Conservation (phyloP, 352 stramenopile species). For the Phytophthora ohioensis region DNA sequence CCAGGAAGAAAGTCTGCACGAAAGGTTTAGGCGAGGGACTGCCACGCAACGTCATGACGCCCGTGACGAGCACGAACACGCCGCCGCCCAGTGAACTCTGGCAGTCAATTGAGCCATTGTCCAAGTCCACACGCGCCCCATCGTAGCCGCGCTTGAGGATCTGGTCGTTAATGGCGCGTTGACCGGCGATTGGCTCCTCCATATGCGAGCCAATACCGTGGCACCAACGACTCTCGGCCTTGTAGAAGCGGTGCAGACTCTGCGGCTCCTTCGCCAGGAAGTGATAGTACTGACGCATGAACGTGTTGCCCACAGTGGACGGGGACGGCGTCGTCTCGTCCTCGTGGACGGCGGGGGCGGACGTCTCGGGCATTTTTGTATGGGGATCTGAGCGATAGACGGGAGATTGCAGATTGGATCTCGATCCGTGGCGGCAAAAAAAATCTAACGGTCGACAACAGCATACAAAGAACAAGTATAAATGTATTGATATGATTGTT, state of each 20-base stretch:
- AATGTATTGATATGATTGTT: slow-evolving; percentile 3
- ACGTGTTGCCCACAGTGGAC: slow-evolving; percentile 82
- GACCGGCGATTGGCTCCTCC: slow-evolving; percentile 80
- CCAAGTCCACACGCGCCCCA: slow-evolving; percentile 81
- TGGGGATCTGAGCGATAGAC: not conserved
- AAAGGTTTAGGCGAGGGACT: slow-evolving; percentile 72
- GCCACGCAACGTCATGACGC: slow-evolving; percentile 81
- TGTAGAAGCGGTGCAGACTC: slow-evolving; percentile 91
- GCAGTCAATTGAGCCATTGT: slow-evolving; percentile 88
- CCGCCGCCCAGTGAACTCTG: slow-evolving; percentile 74
- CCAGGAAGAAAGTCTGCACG: slow-evolving; percentile 90
- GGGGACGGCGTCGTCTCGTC: slow-evolving; percentile 61
- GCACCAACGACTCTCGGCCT: slow-evolving; percentile 85
- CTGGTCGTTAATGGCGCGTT: slow-evolving; percentile 85
- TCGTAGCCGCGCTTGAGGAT: slow-evolving; percentile 84
- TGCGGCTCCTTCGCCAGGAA: slow-evolving; percentile 86
- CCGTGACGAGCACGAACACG: slow-evolving; percentile 88
- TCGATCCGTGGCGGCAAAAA: slow-evolving; percentile 18
- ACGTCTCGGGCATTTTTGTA: slow-evolving; percentile 57
- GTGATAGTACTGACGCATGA: slow-evolving; percentile 93
- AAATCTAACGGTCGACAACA: slow-evolving; percentile 13
- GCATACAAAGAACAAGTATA: slow-evolving; percentile 3
- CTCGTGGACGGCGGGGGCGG: slow-evolving; percentile 31
- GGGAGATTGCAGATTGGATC: slow-evolving; percentile 50
- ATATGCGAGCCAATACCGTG: slow-evolving; percentile 84